Base-by-base conservation (phyloP, 257 asterid genomes). In the Verbascum thapsus region DNA sequence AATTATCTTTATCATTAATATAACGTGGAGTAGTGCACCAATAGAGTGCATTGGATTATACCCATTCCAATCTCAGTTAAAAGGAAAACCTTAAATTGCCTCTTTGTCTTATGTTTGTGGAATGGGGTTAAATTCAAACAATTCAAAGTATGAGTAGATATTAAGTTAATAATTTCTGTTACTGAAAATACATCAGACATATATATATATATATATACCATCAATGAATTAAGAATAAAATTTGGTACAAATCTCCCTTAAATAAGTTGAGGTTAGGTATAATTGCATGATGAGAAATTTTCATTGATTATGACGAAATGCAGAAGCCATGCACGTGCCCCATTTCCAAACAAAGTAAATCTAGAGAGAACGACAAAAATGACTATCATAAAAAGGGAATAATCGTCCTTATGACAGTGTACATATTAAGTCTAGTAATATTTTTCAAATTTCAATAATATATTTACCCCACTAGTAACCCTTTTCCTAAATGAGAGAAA, bases 341-440 rank as follows among this genome's bases (percentile, higher is more conserved):
- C 65, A 78, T 73, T 64, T 81, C 57, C 43, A 68, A 74, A 69
- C 75, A 45, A 39, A 64, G 68, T 70, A 63, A 78, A 74, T 76
- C 78, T 82, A 78, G 51, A 64, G 74, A 68, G 82, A 78, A 75
- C 73, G 88, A 83, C 87, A 84, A 78, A 43, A 34, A 77, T n/a
- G 63, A 72, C 52, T 53, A 65, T 49, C 76, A 81, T 69, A 75
- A 81, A 78, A 86, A 81, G 88, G 81, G 81, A 79, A 63, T 67
- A 79, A 71, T 81, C 81, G 86, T 79, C 90, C 85, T 81, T 44
- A 68, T 62, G 66, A 71, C 68, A 75, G 53, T 58, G 38, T 26
- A n/a, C n/a, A n/a, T n/a, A n/a, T n/a, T n/a, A n/a, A n/a, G 66
- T 20, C 68, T 34, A 58, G 73, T 67, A 71, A 68, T 52, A 72